Evolutionary conservation across 768 basidiomycete species (phyloP).

Genomic region (Paxillus involutus): DNA sequence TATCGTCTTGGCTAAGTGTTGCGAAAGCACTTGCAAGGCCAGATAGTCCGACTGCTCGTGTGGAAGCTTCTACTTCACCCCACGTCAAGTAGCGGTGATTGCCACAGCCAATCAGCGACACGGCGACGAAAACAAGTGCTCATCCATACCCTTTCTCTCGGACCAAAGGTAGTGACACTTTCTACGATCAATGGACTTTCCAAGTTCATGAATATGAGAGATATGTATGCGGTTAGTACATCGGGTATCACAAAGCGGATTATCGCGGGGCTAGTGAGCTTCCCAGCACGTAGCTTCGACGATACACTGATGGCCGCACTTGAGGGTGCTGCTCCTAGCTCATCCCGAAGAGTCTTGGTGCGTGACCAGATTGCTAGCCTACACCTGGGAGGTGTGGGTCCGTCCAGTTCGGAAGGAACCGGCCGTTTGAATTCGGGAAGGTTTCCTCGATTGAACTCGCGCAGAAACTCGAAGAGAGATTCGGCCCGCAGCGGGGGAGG

Average conservation of each 20-base stretch:
- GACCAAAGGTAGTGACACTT: conserved; percentile 68
- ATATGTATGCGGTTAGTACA: conserved; percentile 65
- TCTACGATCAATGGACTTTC: conserved; percentile 52
- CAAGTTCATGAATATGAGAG: conserved; percentile 38
- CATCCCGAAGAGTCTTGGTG: conserved; percentile 17
- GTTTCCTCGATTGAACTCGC: conserved; percentile 48
- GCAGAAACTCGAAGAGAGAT: conserved; percentile 53
- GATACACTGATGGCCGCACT: neutral
- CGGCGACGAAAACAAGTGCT: neutral
- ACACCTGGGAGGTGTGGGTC: conserved; percentile 14
- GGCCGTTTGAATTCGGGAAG: conserved; percentile 11
- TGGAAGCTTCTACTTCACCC: conserved; percentile 51
- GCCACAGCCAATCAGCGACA: neutral
- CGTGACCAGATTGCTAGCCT: conserved; percentile 59
- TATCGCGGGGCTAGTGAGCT: conserved; percentile 31
- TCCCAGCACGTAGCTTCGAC: conserved; percentile 5
- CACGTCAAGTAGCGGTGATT: neutral
- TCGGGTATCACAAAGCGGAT: conserved; percentile 64
- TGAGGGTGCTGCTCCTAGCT: neutral
- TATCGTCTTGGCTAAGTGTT: conserved; percentile 63
- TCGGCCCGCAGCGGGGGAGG: conserved; percentile 41
- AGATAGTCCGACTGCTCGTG: conserved; percentile 69
- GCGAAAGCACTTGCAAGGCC: conserved; percentile 65
- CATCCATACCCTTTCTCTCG: conserved; percentile 60
- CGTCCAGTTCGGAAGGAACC: neutral